phyloP scores from a whole-genome alignment of 2,329 filamentous ascomycete species.

The Cytospora piceae region DNA sequence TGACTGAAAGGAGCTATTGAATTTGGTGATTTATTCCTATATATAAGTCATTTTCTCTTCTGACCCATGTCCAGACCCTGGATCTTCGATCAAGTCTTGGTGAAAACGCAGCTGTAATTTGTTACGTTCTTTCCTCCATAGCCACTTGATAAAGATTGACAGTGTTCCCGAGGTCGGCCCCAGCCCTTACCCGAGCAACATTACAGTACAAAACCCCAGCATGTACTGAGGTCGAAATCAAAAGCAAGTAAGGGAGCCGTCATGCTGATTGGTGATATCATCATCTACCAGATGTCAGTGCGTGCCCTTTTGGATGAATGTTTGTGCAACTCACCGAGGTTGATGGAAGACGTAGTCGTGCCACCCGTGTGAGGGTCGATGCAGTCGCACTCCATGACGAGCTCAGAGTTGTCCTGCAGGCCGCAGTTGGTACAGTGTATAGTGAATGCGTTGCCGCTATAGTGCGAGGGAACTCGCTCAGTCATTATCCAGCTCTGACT shows the following conservation, averaged over 20 bases:
- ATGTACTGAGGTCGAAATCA: background rate
- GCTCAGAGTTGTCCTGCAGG: background rate
- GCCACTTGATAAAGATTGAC: background rate
- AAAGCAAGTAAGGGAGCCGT: constrained; percentile 3
- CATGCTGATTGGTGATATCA: background rate
- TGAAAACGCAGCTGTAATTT: background rate
- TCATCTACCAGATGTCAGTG: background rate
- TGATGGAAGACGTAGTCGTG: constrained; percentile 5
- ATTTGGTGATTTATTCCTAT: too few species aligned
- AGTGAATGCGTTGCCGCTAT: background rate
- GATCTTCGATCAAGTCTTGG: too few species aligned
- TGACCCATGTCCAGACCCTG: too few species aligned
- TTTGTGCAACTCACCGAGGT: background rate
- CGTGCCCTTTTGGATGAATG: background rate
- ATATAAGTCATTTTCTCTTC: too few species aligned
- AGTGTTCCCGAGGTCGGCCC: too few species aligned
- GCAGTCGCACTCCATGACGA: constrained; percentile 10
- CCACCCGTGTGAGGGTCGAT: background rate
- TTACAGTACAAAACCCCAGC: too few species aligned
- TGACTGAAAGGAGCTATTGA: too few species aligned
- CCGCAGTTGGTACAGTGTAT: background rate
- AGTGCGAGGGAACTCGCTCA: background rate
- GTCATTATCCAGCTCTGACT: background rate
- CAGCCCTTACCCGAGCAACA: too few species aligned
- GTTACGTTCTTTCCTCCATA: background rate